Percentiles rank a stretch among this genome's conserved stretches.
These are phyloP conservation scores for Pseudevernia furfuracea DNA, from an alignment of 495 filamentous ascomycete genomes.

Conservation along the genomic window DNA sequence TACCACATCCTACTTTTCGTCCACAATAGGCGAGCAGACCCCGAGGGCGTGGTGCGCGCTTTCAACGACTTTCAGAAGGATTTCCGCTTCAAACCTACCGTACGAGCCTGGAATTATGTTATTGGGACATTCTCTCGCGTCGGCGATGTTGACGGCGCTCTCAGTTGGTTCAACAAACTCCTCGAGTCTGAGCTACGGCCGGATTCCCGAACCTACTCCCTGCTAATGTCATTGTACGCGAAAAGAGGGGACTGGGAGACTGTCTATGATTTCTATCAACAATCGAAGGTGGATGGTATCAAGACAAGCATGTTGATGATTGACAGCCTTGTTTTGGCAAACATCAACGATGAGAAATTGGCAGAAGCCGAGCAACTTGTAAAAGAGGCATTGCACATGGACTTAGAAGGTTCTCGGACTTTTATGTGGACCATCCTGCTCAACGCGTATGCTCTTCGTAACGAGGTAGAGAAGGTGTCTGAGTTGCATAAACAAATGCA, in stretches of 20 bases:
- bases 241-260: conserved; percentile 67
- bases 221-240: conserved; percentile 63
- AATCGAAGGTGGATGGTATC: conserved; percentile 42
- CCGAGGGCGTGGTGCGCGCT: conserved; percentile 45
- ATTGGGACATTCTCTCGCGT: conserved; percentile 61
- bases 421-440: conserved; percentile 76
- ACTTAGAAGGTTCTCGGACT: conserved; percentile 42
- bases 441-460: conserved; percentile 54
- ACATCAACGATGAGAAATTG: conserved; percentile 55
- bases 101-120: conserved; percentile 65
- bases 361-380: conserved; percentile 56
- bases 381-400: conserved; percentile 35
- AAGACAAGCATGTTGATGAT: conserved; percentile 47
- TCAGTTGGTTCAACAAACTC: conserved; percentile 52
- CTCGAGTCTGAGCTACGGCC: conserved; percentile 38
- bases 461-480: conserved; percentile 54
- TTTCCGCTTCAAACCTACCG: conserved; percentile 47
- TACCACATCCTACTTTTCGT: conserved; percentile 52
- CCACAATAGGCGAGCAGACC: conserved; percentile 57
- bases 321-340: conserved; percentile 56
- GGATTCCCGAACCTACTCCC: conserved; percentile 56
- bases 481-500: conserved; percentile 58
- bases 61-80: conserved; percentile 51
- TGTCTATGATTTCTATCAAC: conserved; percentile 52
- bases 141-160: conserved; percentile 55